Evolutionary conservation across 805 yeast genomes (phyloP).

Genomic region (Dipodascus geniculatus): DNA sequence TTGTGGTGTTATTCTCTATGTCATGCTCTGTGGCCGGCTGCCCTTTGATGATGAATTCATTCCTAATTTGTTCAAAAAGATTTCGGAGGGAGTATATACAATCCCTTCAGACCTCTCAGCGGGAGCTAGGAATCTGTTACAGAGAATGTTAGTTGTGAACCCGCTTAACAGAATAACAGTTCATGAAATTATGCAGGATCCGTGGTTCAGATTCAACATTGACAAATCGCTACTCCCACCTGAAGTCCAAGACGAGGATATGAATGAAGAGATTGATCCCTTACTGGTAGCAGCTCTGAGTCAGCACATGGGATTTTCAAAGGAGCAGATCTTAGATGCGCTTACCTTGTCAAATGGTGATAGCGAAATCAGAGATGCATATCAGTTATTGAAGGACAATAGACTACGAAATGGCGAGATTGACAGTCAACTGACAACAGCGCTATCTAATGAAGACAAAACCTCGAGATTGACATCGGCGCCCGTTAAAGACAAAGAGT

Average conservation of each 20-base stretch:
- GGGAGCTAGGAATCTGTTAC: constrained; percentile 74
- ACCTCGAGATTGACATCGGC: background rate
- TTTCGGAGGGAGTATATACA: constrained; percentile 84
- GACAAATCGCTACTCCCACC: constrained; percentile 69
- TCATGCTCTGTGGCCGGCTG: constrained; percentile 88
- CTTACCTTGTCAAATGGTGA: constrained; percentile 29
- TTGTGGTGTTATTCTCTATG: constrained; percentile 89
- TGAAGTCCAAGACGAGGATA: constrained; percentile 21
- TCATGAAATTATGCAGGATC: constrained; percentile 84
- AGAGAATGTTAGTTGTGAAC: constrained; percentile 87
- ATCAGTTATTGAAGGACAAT: constrained; percentile 70
- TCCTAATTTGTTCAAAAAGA: constrained; percentile 86
- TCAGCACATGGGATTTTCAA: constrained; percentile 80
- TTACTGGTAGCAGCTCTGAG: constrained; percentile 64
- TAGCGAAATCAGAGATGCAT: constrained; percentile 70
- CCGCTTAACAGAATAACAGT: constrained; percentile 90
- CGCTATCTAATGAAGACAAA: constrained; percentile 5
- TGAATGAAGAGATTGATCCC: constrained; percentile 45
- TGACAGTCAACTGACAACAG: constrained; percentile 12
- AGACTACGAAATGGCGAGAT: constrained; percentile 20
- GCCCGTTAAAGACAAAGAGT: constrained; percentile 10
- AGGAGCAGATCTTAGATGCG: constrained; percentile 70
- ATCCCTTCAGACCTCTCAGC: constrained; percentile 75
- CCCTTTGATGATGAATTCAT: constrained; percentile 96
- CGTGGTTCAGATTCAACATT: constrained; percentile 78